Base-by-base conservation (phyloP, 441 rosid species). In the Codiaeum variegatum region DNA sequence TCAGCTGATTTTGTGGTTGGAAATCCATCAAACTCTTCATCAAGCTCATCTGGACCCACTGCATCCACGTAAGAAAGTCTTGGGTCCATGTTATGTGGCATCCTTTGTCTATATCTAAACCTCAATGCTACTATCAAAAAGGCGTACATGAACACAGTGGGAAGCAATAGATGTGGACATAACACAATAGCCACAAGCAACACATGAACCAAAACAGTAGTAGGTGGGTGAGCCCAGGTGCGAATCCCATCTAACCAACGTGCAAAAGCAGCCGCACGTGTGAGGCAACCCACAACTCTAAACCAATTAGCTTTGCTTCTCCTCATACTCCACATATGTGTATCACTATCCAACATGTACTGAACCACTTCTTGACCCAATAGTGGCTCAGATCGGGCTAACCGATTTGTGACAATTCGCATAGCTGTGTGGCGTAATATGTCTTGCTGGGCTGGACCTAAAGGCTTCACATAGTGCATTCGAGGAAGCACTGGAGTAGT, bases 341-440 rank as follows among this genome's bases (percentile, higher is more conserved):
- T 78, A 23, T 86, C 88, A 2, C 82, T 79, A 62, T 88, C 90
- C 12, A 88, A 73, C 84, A 86, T 79, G 62, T 80, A 86, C 73
- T 85, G 88, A 36, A 88, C 83, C 67, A 88, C 90, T 65, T 88
- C 92, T 54, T 75, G 84, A 60, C 87, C 81, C 73, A 88, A 75
- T 0, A 88, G 83, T 23, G 90, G 90, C 71, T 79, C 82, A 0
- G 79, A 72, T 49, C 82, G 51, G 38, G 62, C 55, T 12, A 79
- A 51, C 31, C 79, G 38, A 16, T 60, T 28, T 5, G 75, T 67
- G 0, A 79, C 74, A 0, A 75, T 61, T 1, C 74, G 71, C 79
- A 73, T 79, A n/a, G 82, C 82, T 2, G 73, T 72, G 5, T 79
- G 82, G 16, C 79, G 71, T 9, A 79, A 28, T 18, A 72, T 79